Base-by-base conservation (phyloP, 768 basidiomycete genomes). In the Crassisporium funariophilum region DNA sequence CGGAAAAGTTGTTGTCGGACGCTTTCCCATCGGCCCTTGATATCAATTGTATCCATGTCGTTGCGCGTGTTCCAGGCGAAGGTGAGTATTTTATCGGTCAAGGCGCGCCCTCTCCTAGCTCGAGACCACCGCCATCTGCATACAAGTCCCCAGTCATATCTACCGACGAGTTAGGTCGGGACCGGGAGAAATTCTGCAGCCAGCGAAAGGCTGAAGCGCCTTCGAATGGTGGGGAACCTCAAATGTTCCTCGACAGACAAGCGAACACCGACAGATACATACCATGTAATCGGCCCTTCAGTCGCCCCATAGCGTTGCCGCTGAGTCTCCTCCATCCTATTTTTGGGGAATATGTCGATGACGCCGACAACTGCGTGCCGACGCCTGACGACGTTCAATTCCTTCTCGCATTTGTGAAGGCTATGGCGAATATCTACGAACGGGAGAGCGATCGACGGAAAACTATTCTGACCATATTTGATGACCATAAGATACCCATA, bases 281-380 rank as follows among this genome's bases (percentile, higher is more conserved):
- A 8, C 39, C 39, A 24, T 47, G 46, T 39, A 23, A 41, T 41
- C 42, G 31, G 11, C 49, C 47, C n/a, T 33, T 21, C 13, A 10
- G 20, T 46, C 5, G 3, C 48, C n/a, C 38, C 12, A 36, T 23
- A 11, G 21, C 45, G 12, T 37, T 50, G 8, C 53, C 49, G 35
- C 34, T 41, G 35, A 54, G 20, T 25, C 44, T 53, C 5, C 34
- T 54, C 17, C 52, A 67, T 52, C 51, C 57, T 36, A 53, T 58
- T 7, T 63, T 67, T 36, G 55, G 53, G 41, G 42, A 60, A 39
- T 65, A 62, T 47, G 15, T 56, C 20, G 60, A 64, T 20, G 59
- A 64, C 45, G 57, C 56, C 46, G 36, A 58, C 31, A 55, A 53
- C 31, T 41, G 46, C 38, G 19, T 46, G 33, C 56, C 57, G 17